phyloP scores from a whole-genome alignment of 805 yeast genomes.

The Candida coleopterorum region DNA sequence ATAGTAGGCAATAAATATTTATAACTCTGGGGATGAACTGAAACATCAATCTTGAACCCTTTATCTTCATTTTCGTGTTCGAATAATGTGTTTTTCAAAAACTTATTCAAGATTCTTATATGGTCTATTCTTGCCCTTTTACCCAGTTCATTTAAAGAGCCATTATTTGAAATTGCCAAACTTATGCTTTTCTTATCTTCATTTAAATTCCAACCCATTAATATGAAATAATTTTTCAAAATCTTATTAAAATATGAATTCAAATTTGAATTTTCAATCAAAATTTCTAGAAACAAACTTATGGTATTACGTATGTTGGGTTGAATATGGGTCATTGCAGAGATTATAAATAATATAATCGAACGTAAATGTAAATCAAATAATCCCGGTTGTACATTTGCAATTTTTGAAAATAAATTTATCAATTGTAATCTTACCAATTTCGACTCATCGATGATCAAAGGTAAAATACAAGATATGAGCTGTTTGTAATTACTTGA shows the following conservation, averaged over 20 bases:
- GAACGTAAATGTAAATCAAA: conserved; percentile 56
- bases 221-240: conserved; percentile 58
- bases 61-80: conserved; percentile 2
- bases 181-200: conserved; percentile 32
- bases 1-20: conserved; percentile 50
- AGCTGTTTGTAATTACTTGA: conserved; percentile 54
- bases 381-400: conserved; percentile 47
- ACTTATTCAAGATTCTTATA: conserved; percentile 36
- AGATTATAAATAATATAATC: conserved; percentile 69
- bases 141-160: conserved; percentile 25
- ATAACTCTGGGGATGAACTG: conserved; percentile 44
- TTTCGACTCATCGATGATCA: conserved; percentile 61
- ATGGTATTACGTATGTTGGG: conserved; percentile 74
- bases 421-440: conserved; percentile 59
- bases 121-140: conserved; percentile 39
- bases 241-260: conserved; percentile 65
- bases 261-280: conserved; percentile 48
- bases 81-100: conserved; percentile 43
- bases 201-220: conserved; percentile 68
- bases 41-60: conserved; percentile 5
- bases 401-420: conserved; percentile 44
- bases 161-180: conserved; percentile 29
- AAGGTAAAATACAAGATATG: conserved; percentile 52
- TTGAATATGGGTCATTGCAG: conserved; percentile 90
- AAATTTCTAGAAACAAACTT: conserved; percentile 56